Evolutionary conservation across 106 monocot genomes (phyloP), one percentile per base, ranked within the genome.

Genomic region (Apostasia shenzhenica): DNA sequence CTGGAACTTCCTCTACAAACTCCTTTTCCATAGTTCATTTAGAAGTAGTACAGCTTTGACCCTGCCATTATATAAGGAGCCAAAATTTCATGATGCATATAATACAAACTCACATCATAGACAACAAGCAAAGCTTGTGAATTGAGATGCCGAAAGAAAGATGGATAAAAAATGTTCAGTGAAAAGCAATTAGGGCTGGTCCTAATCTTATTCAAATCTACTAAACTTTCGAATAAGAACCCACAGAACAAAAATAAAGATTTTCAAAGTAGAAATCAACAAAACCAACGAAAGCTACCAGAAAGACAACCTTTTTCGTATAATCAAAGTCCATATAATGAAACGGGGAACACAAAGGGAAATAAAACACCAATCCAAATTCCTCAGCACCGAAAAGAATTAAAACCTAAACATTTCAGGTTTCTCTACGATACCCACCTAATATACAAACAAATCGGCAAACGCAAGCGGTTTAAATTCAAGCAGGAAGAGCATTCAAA

Each of bases 11-110:
- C 14, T 50, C 57, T 0, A 68, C 4, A 73, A 79, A 76, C 68
- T 81, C 54, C 61, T 76, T 79, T 57, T 81, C 88, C 79, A 79
- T 79, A 41, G 56, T 8, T 40, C 26, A 14, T 14, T 4, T 56
- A 14, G 14, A 14, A 14, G 55, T 56, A 56, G 13, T 4, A 56
- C 55, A 56, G 55, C 13, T 1, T 56, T 3, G 5, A 26, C 26
- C 55, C 55, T 56, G 55, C 26, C 26, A 56, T 56, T 56, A 14
- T 2, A 14, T 14, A 14, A 56, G 26, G 26, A 14, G 13, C 6
- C 13, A 56, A 56, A 14, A 3, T 14, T 56, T 6, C n/a, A 26
- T 3, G 26, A 14, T 13, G 14, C 55, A 4, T 26, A 56, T 56
- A 2, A 56, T 13, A 3, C 2, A 2, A 45, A 41, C 2, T 26